These are phyloP conservation scores for Aspergillus ruber DNA, from an alignment of 2,329 filamentous ascomycete species.

Conservation along the genomic window DNA sequence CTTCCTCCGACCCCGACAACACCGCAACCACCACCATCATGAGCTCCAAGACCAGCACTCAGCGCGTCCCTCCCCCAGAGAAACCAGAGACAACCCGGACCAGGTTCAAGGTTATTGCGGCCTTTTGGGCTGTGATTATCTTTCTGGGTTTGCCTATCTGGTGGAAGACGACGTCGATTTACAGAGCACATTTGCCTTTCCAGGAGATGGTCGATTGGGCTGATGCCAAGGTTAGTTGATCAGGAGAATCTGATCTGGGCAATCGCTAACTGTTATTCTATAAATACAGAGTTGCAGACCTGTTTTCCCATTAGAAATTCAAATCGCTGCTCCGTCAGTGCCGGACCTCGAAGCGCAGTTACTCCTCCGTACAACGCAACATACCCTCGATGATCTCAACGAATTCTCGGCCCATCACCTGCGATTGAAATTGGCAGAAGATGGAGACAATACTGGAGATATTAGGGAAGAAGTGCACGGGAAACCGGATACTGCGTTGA, in stretches of 20 bases:
- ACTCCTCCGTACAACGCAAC: conserved; percentile 73
- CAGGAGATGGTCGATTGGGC: conserved; percentile 87
- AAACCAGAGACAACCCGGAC: conserved; percentile 61
- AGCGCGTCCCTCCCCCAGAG: conserved; percentile 66
- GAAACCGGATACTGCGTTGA: conserved; percentile 53
- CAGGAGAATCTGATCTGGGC: not conserved
- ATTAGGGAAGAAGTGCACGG: conserved; percentile 7
- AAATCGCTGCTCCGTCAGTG: conserved; percentile 63
- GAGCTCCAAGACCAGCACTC: conserved; percentile 16
- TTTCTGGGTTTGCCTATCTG: conserved; percentile 85
- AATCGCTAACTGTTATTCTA: not conserved
- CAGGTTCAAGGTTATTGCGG: conserved; percentile 68
- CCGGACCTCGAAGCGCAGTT: conserved; percentile 62
- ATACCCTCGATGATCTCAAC: conserved; percentile 77
- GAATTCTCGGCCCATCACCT: conserved; percentile 81
- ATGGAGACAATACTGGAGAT: conserved; percentile 7
- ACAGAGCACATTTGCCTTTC: conserved; percentile 75
- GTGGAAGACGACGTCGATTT: conserved; percentile 92
- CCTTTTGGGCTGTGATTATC: conserved; percentile 85
- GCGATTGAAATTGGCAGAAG: conserved; percentile 53
- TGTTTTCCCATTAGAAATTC: conserved; percentile 79
- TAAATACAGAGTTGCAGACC: conserved; percentile 68
- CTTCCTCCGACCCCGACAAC: conserved; percentile 6
- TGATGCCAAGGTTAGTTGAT: conserved; percentile 64
- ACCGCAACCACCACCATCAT: conserved; percentile 17